A percentile compares a stretch with the other conserved stretches of the same genome.
Evolutionary conservation across 176 grass and related monocot species (phyloP).

Genomic region (Oryza officinalis): DNA sequence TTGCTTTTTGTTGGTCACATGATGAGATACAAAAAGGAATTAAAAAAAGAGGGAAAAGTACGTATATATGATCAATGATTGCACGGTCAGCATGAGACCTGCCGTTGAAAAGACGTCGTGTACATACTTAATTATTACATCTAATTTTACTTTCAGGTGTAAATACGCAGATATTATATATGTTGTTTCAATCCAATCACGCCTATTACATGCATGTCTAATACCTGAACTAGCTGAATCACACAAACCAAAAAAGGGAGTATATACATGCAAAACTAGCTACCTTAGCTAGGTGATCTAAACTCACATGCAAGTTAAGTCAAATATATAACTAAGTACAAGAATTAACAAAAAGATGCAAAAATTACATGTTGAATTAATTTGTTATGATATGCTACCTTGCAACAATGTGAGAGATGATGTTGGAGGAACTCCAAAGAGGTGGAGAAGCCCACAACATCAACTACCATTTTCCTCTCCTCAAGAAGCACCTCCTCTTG

Average conservation of each 20-base stretch:
- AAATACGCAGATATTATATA: neutral
- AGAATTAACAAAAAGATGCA: neutral
- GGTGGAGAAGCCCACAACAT: slow-evolving; percentile 31
- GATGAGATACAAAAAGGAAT: neutral
- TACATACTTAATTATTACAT: neutral
- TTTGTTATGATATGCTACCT: slow-evolving; percentile 32
- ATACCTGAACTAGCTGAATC: neutral
- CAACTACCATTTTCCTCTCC: neutral
- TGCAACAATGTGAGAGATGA: slow-evolving; percentile 41
- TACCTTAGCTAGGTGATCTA: neutral
- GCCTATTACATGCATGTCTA: neutral
- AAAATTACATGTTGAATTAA: neutral
- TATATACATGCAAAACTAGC: neutral
- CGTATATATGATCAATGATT: neutral
- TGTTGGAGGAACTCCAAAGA: slow-evolving; percentile 21
- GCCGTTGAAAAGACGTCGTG: neutral
- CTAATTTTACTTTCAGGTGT: neutral
- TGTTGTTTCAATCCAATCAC: neutral
- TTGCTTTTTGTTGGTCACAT: neutral
- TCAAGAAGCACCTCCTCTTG: neutral
- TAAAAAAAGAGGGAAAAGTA: neutral
- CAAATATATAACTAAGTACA: neutral
- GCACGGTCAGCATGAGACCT: neutral
- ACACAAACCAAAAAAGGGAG: neutral
- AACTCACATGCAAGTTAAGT: neutral